phyloP scores from a whole-genome alignment of 106 monocot species.

The Posidonia australis region DNA sequence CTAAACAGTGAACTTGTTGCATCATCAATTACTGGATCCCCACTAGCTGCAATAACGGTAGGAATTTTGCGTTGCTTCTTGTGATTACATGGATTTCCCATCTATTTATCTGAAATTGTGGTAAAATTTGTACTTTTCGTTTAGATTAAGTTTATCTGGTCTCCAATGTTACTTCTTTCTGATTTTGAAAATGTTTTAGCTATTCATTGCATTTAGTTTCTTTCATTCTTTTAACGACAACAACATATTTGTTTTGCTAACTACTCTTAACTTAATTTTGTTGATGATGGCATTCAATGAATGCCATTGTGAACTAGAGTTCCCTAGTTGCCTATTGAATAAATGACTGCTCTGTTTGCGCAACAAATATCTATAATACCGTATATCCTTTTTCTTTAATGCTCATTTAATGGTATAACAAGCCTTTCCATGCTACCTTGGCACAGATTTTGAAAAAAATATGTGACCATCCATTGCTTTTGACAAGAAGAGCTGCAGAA shows the following conservation, averaged over 20 bases:
- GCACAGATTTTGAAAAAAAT: constrained; percentile 92
- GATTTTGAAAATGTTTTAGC: background rate
- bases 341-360: background rate
- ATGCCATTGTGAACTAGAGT: no score
- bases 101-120: background rate
- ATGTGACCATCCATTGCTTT: constrained; percentile 87
- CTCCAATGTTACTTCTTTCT: background rate
- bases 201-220: background rate
- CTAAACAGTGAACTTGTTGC: constrained; percentile 79
- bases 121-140: background rate
- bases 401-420: no score
- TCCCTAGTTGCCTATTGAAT: no score
- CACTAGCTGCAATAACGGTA: constrained; percentile 92
- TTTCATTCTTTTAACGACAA: no score
- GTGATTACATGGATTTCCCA: background rate
- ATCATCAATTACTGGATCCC: constrained; percentile 53
- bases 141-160: background rate
- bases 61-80: background rate
- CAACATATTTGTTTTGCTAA: no score
- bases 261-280: no score
- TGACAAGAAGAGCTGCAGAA: constrained; percentile 87
- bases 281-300: no score
- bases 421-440: background rate
- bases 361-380: no score
- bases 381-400: no score